Base-by-base conservation (phyloP, 225 moss, liverwort and hornwort species). In the Neckera pumila region DNA sequence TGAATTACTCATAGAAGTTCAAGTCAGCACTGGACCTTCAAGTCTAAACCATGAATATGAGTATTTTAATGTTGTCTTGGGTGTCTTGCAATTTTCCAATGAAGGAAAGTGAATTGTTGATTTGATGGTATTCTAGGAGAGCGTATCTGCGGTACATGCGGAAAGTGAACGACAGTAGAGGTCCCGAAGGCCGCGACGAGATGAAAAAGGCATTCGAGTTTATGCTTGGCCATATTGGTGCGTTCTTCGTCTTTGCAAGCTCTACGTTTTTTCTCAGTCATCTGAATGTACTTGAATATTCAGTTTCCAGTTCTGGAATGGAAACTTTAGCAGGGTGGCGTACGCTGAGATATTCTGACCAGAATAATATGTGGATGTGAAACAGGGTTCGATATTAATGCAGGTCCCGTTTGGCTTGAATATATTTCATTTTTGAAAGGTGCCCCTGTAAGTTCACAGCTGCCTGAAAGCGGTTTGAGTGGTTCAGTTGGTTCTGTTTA, bases 151-250 rank as follows among this genome's bases (percentile, higher is more conserved):
- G 95, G 53, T 99, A 95, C 56, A 96, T 99, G 98, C 91, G 92
- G 70, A 97, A 96, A 91, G 96, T 96, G 81, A 97, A 96, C 67
- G 96, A 97, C 70, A 94, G 89, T 85, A 94, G 94, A 90, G 95
- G 97, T 85, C 75, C 80, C 28, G 97, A 99, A 88, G 98, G 96
- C 73, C 96, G 97, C 20, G 97, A 97, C 73, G 97, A 97, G 87
- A 93, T 96, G 96, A 99, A 94, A 89, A 99, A 99, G 90, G 98
- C 98, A 27, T 99, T 91, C 59, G 97, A 99, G 88, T 99, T 99
- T 77, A 96, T 97, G 97, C 97, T 99, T 58, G 93, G 91, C 67
- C 96, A 99, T 92, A 92, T 99, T 86, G 98, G 98, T 99, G 81
- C 72, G 96, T 89, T 62, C 38, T 84, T 56, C 36, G 47, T 91